Evolutionary conservation across 148 eudicot genomes (phyloP).

Genomic region (Diospyros lotus): DNA sequence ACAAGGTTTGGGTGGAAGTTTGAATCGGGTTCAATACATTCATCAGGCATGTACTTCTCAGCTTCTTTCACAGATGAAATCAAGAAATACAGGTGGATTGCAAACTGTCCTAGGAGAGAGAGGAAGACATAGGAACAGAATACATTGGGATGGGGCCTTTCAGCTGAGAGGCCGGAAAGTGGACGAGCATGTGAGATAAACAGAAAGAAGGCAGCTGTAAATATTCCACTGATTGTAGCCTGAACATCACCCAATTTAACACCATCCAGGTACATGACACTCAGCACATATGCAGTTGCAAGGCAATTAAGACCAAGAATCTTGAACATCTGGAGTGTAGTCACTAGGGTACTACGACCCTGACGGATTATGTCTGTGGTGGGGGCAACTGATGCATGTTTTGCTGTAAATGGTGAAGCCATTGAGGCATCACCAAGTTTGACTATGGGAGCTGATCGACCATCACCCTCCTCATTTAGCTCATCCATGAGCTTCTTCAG

Average conservation of each 20-base stretch:
- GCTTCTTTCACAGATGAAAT: slow-evolving; percentile 84
- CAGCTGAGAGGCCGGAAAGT: slow-evolving; percentile 62
- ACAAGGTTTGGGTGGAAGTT: slow-evolving; percentile 86
- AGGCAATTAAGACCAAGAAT: slow-evolving; percentile 95
- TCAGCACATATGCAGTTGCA: slow-evolving; percentile 88
- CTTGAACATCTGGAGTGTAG: slow-evolving; percentile 95
- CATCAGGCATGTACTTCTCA: slow-evolving; percentile 95
- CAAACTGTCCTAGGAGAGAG: slow-evolving; percentile 81
- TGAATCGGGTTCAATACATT: slow-evolving; percentile 91
- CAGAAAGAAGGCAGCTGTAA: slow-evolving; percentile 89
- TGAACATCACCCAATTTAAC: slow-evolving; percentile 90
- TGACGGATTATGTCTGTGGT: slow-evolving; percentile 82
- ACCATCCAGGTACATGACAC: slow-evolving; percentile 92
- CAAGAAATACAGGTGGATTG: slow-evolving; percentile 71
- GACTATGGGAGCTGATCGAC: slow-evolving; percentile 77
- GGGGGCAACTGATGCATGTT: slow-evolving; percentile 88
- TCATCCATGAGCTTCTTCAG: slow-evolving; percentile 84
- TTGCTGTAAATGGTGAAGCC: slow-evolving; percentile 99
- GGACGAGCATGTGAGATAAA: slow-evolving; percentile 94
- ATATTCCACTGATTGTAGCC: slow-evolving; percentile 88
- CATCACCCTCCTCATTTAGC: slow-evolving; percentile 81
- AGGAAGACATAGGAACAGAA: slow-evolving; percentile 77
- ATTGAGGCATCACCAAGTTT: slow-evolving; percentile 95
- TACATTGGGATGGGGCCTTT: slow-evolving; percentile 83
- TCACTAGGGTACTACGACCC: slow-evolving; percentile 91